Evolutionary conservation across 805 yeast genomes (phyloP), one percentile per base, ranked within the genome.

Genomic region (Jamesozyma piceae): DNA sequence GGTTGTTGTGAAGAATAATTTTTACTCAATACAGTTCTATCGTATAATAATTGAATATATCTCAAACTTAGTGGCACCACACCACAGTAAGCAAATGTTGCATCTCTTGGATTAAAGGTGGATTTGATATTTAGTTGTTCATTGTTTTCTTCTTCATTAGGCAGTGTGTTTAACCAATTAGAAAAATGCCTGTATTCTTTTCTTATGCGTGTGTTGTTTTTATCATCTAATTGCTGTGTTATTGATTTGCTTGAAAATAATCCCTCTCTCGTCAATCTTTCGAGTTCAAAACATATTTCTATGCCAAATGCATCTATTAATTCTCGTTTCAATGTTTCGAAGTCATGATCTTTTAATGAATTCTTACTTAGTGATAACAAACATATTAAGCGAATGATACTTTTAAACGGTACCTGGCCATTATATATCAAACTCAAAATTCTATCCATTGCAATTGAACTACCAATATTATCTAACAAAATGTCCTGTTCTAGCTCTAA

Each of bases 21-120:
- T 35, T 56, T 71, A 44, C 69, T 66, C 39, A 75, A 52, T 43
- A 74, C 72, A 22, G 74, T 71, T 35, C 89, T 64, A 39, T 71
- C 73, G 49, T 80, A 77, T n/a, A 82, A 68, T 18, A 78, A 63
- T 62, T 89, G 88, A 2, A 85, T 72, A 11, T 88, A 53, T 46
- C 97, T 69, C 3, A 79, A 71, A 2, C 77, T 65, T 4, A 90
- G 59, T 2, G 98, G 97, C 0, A 87, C 82, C 26, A 77, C 82
- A 0, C 95, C 92, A 4, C 96, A 82, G 46, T 83, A 77, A 1
- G 87, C 78, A 56, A 79, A 82, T 0, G 80, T 54, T 10, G 58
- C 53, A 35, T 57, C 60, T 22, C 31, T 42, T 0, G 55, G 58
- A 8, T 49, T 48, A 11, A 19, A 18, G 11, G 37, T 28, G 9